These are phyloP conservation scores for Sarocladiaceae sp. DNA, from an alignment of 2,329 filamentous ascomycete species.

Conservation along the genomic window DNA sequence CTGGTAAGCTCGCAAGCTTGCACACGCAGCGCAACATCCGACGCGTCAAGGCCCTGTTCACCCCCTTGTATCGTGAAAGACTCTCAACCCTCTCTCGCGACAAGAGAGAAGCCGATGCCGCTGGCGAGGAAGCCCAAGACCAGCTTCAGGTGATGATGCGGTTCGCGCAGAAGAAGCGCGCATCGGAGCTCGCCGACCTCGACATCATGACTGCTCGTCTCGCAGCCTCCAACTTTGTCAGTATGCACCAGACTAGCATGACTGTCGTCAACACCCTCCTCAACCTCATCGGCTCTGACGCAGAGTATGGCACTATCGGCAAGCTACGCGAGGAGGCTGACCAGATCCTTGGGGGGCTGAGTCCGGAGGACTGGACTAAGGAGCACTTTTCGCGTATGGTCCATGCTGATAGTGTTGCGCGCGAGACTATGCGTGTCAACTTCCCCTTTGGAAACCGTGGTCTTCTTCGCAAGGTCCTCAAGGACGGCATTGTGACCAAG, in stretches of 20 bases:
- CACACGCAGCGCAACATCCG: conserved; percentile 3
- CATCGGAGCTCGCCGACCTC: conserved; percentile 25
- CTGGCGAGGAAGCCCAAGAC: conserved; percentile 25
- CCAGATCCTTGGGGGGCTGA: conserved; percentile 20
- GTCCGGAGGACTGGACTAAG: conserved; percentile 30
- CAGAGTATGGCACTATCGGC: conserved; percentile 29
- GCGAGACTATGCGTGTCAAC: conserved; percentile 30
- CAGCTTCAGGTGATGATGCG: conserved; percentile 35
- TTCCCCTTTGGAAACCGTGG: conserved; percentile 19
- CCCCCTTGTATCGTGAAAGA: conserved; percentile 18
- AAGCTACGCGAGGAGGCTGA: conserved; percentile 31
- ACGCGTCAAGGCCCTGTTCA: conserved; percentile 21
- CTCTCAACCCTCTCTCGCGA: conserved; percentile 14
- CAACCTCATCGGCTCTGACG: conserved; percentile 28
- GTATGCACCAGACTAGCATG: conserved; percentile 34
- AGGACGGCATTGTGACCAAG: conserved; percentile 22
- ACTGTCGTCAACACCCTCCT: conserved; percentile 33
- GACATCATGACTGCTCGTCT: conserved; percentile 25
- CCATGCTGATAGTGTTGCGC: conserved; percentile 32
- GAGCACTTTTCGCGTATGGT: conserved; percentile 28
- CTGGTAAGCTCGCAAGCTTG: not conserved
- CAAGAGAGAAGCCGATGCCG: conserved; percentile 11
- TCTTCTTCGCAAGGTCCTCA: conserved; percentile 19
- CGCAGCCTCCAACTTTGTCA: conserved; percentile 27
- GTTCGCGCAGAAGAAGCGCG: conserved; percentile 30